phyloP scores from a whole-genome alignment of 1,284 basidiomycete genomes.

The Cystobasidiaceae sp. region DNA sequence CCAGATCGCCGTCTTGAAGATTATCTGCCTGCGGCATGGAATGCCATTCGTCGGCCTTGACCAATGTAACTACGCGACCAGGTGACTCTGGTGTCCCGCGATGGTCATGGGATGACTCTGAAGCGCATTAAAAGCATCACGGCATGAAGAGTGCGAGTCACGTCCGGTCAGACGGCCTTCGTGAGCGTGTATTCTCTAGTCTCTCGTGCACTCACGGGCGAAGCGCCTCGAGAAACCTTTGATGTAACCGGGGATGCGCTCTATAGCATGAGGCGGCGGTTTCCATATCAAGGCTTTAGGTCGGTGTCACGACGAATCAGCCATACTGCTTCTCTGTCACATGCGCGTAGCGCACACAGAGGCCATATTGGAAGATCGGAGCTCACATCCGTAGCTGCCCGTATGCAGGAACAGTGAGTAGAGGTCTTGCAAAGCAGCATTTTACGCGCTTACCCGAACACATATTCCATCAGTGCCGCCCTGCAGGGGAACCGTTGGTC shows the following conservation, averaged over 20 bases:
- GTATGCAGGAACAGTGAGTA: not conserved
- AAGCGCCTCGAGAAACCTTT: constrained; percentile 30
- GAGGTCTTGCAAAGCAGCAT: not conserved
- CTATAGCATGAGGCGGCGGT: constrained; percentile 22
- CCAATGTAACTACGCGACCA: constrained; percentile 77
- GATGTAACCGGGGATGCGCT: constrained; percentile 30
- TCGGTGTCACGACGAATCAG: too few relatives aligned
- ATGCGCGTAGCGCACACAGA: too few relatives aligned
- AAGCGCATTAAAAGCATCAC: not conserved
- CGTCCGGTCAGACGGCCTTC: too few relatives aligned
- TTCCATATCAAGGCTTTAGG: constrained; percentile 31
- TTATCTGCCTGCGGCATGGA: constrained; percentile 52
- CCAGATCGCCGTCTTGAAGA: constrained; percentile 7
- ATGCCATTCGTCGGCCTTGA: constrained; percentile 80
- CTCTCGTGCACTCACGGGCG: constrained; percentile 20
- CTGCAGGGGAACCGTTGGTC: not conserved
- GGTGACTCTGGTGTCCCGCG: constrained; percentile 71
- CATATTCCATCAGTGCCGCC: constrained; percentile 14
- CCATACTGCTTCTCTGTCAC: too few relatives aligned
- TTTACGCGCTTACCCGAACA: constrained; percentile 17
- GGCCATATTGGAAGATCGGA: constrained; percentile 14
- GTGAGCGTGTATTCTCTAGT: too few relatives aligned
- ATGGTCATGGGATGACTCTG: constrained; percentile 35
- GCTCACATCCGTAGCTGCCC: not conserved
- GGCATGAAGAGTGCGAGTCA: not conserved